A percentile compares a stretch with the other conserved stretches of the same genome.
Conservation (phyloP, 257 asterid species). For the Przewalskia tangutica region DNA sequence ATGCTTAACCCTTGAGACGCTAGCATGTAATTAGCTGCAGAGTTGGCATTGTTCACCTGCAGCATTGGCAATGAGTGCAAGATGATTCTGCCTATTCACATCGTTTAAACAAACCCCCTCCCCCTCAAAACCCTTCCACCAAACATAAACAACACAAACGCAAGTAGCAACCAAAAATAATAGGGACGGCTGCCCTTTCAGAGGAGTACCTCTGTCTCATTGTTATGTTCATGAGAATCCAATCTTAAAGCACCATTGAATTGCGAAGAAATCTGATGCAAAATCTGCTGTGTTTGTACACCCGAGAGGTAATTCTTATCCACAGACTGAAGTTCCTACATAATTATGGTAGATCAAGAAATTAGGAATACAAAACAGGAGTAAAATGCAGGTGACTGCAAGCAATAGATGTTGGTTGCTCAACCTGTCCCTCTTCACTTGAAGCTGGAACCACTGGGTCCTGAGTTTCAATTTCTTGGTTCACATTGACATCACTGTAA, state of each 20-base stretch:
- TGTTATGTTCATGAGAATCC: constrained; percentile 34
- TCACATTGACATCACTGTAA: constrained; percentile 27
- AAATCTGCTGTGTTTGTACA: constrained; percentile 40
- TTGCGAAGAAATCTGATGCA: constrained; percentile 58
- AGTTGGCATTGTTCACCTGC: constrained; percentile 41
- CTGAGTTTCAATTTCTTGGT: constrained; percentile 38
- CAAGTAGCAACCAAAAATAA: background rate
- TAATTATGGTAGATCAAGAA: background rate
- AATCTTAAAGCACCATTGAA: constrained; percentile 50
- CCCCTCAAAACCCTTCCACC: background rate
- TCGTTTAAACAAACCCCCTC: background rate
- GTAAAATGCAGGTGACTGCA: background rate
- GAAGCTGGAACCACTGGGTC: constrained; percentile 32
- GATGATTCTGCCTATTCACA: background rate
- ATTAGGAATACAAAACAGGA: background rate
- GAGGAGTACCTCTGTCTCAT: constrained; percentile 39
- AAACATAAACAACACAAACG: background rate
- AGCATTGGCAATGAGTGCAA: background rate
- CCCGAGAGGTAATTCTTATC: constrained; percentile 30
- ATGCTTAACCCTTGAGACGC: constrained; percentile 26
- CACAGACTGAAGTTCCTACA: constrained; percentile 16
- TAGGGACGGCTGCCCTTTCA: background rate
- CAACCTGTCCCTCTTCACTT: constrained; percentile 47
- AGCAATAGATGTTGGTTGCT: background rate
- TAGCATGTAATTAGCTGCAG: constrained; percentile 22